Percentiles rank a stretch among this genome's conserved stretches.
These are phyloP conservation scores for Malania oleifera DNA, from an alignment of 164 flowering plant genomes.

Conservation along the genomic window DNA sequence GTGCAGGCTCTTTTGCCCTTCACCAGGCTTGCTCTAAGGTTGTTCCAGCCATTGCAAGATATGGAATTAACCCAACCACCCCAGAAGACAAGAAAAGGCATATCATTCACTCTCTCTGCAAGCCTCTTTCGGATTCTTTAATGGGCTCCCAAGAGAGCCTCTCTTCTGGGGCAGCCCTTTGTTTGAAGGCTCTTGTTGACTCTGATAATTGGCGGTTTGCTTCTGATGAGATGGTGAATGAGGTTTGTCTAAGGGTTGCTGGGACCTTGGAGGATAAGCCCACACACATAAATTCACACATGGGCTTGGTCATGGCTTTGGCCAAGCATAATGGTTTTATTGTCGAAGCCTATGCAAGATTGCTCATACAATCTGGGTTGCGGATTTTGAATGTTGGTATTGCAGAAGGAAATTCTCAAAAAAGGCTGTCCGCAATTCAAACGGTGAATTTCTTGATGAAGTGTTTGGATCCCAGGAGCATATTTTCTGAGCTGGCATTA, in stretches of 20 bases:
- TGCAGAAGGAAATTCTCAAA: slow-evolving; percentile 69
- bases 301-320: slow-evolving; percentile 78
- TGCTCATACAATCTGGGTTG: slow-evolving; percentile 63
- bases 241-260: slow-evolving; percentile 72
- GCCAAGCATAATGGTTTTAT: slow-evolving; percentile 62
- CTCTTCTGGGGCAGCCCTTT: slow-evolving; percentile 84
- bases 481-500: slow-evolving; percentile 59
- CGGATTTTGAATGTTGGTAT: slow-evolving; percentile 53
- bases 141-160: slow-evolving; percentile 67
- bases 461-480: slow-evolving; percentile 68
- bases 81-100: slow-evolving; percentile 62
- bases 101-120: slow-evolving; percentile 69
- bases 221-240: slow-evolving; percentile 76
- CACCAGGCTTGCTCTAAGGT: slow-evolving; percentile 94
- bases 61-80: slow-evolving; percentile 71
- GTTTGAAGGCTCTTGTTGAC: slow-evolving; percentile 89
- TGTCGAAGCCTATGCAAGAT: slow-evolving; percentile 83
- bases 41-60: slow-evolving; percentile 84
- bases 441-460: slow-evolving; percentile 88
- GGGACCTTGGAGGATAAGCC: slow-evolving; percentile 72
- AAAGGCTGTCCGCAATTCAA: slow-evolving; percentile 71
- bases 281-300: slow-evolving; percentile 74
- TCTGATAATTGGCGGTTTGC: slow-evolving; percentile 93
- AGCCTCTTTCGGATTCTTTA: slow-evolving; percentile 77
- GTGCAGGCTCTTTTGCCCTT: slow-evolving; percentile 85